Percentiles rank a stretch among this genome's conserved stretches.
These are phyloP conservation scores for Colletotrichum scovillei DNA, from an alignment of 2,329 filamentous ascomycete species.

Conservation along the genomic window DNA sequence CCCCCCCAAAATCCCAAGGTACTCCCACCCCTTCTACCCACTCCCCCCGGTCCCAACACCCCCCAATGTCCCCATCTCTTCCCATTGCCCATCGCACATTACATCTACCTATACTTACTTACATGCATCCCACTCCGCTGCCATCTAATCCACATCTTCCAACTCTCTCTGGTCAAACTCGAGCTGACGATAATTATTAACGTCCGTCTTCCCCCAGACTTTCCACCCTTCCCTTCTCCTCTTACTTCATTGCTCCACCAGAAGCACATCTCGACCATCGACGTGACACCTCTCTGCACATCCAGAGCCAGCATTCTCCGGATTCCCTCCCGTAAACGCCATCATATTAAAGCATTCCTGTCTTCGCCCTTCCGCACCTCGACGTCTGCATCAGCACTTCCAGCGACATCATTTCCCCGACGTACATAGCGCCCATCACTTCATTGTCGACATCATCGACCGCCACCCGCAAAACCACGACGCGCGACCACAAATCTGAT, in stretches of 20 bases:
- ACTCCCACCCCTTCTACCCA: not conserved
- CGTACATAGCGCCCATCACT: not conserved
- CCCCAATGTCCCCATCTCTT: constrained; percentile 11
- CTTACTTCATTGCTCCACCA: constrained; percentile 37
- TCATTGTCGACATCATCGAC: constrained; percentile 15
- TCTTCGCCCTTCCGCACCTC: constrained; percentile 9
- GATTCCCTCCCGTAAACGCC: constrained; percentile 4
- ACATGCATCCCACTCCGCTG: constrained; percentile 33
- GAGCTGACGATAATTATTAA: constrained; percentile 38
- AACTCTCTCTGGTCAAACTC: constrained; percentile 9
- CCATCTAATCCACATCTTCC: constrained; percentile 34
- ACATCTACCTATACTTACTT: constrained; percentile 32
- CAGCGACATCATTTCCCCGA: not conserved
- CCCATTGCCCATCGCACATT: constrained; percentile 30
- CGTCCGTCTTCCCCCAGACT: constrained; percentile 36
- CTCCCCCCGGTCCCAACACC: constrained; percentile 2
- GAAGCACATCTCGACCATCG: constrained; percentile 9
- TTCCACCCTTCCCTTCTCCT: constrained; percentile 32
- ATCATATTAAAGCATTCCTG: constrained; percentile 24
- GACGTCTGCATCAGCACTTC: not conserved
- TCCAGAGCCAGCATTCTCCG: constrained; percentile 26
- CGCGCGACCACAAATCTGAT: not conserved
- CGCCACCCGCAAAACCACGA: not conserved
- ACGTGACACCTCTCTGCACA: constrained; percentile 6
- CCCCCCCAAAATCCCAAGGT: not conserved